These are phyloP conservation scores for Linderniella brevidens DNA, from an alignment of 257 asterid genomes.

Conservation along the genomic window DNA sequence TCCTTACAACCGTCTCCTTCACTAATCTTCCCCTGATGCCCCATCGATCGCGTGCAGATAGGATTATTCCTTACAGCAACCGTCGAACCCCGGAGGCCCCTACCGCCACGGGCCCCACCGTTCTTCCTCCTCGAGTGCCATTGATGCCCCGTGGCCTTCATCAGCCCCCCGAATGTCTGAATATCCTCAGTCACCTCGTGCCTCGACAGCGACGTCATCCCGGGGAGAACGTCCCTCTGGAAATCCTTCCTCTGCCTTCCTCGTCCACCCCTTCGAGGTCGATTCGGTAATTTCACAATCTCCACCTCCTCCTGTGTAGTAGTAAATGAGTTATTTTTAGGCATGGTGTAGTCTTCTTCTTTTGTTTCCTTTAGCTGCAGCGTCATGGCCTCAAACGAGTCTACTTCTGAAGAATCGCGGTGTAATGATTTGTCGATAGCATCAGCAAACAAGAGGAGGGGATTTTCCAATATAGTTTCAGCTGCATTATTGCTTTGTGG, in stretches of 20 bases:
- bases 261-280: conserved; percentile 84
- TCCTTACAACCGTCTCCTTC: no score
- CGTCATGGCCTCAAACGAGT: conserved; percentile 76
- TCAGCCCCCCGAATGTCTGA: conserved; percentile 77
- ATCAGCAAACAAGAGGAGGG: no score
- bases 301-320: conserved; percentile 43
- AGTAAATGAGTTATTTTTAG: conserved; percentile 18
- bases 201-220: conserved; percentile 62
- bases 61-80: conserved; percentile 20
- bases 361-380: conserved; percentile 43
- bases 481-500: conserved; percentile 4
- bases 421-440: conserved; percentile 7
- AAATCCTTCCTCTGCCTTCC: conserved; percentile 93
- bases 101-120: conserved; percentile 14
- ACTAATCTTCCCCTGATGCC: no score
- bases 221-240: conserved; percentile 89
- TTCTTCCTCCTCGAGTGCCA: conserved; percentile 56
- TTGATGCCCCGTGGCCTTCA: conserved; percentile 78
- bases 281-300: conserved; percentile 13
- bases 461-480: no score
- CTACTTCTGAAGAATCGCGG: conserved; percentile 23
- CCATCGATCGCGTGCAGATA: no score
- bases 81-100: conserved; percentile 42
- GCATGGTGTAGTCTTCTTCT: conserved; percentile 72
- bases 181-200: conserved; percentile 87